phyloP scores from a whole-genome alignment of 192 early-diverging fungal genomes.

The Tieghemiomyces parasiticus region DNA sequence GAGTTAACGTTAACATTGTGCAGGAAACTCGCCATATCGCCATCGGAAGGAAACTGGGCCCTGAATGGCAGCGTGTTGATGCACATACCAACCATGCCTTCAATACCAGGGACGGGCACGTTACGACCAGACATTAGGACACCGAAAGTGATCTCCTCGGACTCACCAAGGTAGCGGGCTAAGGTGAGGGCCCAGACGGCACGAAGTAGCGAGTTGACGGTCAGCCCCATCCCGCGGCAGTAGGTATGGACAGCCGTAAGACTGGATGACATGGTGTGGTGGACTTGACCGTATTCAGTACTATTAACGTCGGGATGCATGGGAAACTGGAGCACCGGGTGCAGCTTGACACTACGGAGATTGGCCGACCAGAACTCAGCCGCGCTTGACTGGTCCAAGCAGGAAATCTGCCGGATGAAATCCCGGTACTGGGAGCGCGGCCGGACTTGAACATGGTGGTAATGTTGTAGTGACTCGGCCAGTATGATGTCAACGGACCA shows the following conservation, averaged over 20 bases:
- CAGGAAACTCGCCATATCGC: background rate
- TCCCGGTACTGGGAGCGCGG: background rate
- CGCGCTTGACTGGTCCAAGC: background rate
- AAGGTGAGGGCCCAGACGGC: background rate
- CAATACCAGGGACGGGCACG: background rate
- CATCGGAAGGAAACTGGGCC: background rate
- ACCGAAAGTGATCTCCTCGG: background rate
- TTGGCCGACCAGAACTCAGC: background rate
- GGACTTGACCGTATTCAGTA: background rate
- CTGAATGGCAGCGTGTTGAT: constrained; percentile 8
- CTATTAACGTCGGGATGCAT: background rate
- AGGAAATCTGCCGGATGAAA: background rate
- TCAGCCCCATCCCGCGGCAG: background rate
- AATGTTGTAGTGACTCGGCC: background rate
- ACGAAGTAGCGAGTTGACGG: background rate
- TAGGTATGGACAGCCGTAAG: background rate
- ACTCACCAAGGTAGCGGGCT: constrained; percentile 1
- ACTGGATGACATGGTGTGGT: background rate
- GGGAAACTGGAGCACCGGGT: background rate
- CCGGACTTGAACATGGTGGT: background rate
- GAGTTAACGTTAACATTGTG: background rate
- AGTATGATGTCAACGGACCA: background rate
- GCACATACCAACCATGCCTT: constrained; percentile 1
- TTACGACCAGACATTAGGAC: constrained; percentile 3
- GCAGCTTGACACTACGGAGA: background rate